Conservation (phyloP, 2,329 filamentous ascomycete species). For the Fusarium sororula region DNA sequence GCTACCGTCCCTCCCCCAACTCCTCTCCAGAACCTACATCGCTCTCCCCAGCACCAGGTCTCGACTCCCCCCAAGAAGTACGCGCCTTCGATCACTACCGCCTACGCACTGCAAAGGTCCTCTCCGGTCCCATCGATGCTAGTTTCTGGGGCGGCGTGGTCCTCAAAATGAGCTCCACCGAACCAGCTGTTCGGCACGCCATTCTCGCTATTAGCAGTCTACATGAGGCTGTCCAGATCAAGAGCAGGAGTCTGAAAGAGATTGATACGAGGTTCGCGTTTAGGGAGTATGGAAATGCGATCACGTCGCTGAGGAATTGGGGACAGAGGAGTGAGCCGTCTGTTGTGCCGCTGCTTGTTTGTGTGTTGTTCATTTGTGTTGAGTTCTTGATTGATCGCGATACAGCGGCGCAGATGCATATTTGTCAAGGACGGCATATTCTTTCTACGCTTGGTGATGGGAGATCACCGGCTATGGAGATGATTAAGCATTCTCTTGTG, state of each 20-base stretch:
- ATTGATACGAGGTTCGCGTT: slow-evolving; percentile 40
- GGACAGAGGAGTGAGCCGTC: slow-evolving; percentile 43
- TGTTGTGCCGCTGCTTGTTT: slow-evolving; percentile 53
- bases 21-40: slow-evolving; percentile 25
- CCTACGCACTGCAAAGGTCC: slow-evolving; percentile 49
- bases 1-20: slow-evolving; percentile 51
- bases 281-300: slow-evolving; percentile 58
- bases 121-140: slow-evolving; percentile 55
- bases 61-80: slow-evolving; percentile 33
- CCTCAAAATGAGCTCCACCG: slow-evolving; percentile 54
- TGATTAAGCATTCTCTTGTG: slow-evolving; percentile 52
- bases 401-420: slow-evolving; percentile 55
- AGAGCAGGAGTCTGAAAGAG: slow-evolving; percentile 19
- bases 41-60: slow-evolving; percentile 31
- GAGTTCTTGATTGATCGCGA: slow-evolving; percentile 64
- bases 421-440: slow-evolving; percentile 55
- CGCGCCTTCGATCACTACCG: slow-evolving; percentile 49
- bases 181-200: slow-evolving; percentile 59
- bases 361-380: slow-evolving; percentile 62
- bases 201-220: slow-evolving; percentile 60
- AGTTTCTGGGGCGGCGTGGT: slow-evolving; percentile 57
- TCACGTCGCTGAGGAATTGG: slow-evolving; percentile 53
- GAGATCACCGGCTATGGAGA: slow-evolving; percentile 45
- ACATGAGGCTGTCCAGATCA: slow-evolving; percentile 50
- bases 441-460: slow-evolving; percentile 47